phyloP scores from a whole-genome alignment of 148 eudicot species.

The Spergularia marina region DNA sequence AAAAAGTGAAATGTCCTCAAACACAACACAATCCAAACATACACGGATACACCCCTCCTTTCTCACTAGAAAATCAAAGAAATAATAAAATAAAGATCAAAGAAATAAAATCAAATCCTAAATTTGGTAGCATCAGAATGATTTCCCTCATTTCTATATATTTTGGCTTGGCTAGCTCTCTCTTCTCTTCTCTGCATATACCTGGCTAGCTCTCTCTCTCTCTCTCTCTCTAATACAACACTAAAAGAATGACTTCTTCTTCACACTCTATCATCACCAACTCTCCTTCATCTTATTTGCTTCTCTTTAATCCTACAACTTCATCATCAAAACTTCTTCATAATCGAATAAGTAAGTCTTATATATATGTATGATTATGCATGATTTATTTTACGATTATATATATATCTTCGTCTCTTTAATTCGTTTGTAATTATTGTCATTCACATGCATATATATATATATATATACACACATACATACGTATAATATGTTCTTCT shows the following conservation, averaged over 20 bases:
- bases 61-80: too few relatives aligned
- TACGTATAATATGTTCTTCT: neutral
- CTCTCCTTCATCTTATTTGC: conserved; percentile 13
- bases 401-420: neutral
- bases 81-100: too few relatives aligned
- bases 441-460: neutral
- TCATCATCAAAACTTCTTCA: neutral
- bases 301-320: conserved; percentile 1
- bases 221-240: neutral
- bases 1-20: too few relatives aligned
- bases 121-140: too few relatives aligned
- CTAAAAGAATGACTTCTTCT: conserved; percentile 1
- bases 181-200: too few relatives aligned
- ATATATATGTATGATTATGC: too few relatives aligned
- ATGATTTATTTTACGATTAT: neutral
- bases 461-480: neutral
- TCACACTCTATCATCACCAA: conserved; percentile 4
- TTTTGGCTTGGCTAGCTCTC: neutral
- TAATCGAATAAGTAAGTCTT: neutral
- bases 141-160: too few relatives aligned
- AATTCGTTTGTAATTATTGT: neutral
- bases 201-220: neutral
- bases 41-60: too few relatives aligned
- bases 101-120: too few relatives aligned
- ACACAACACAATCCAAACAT: too few relatives aligned